Evolutionary conservation across 345 rosid species (phyloP).

Genomic region (Eucalyptus pauciflora): DNA sequence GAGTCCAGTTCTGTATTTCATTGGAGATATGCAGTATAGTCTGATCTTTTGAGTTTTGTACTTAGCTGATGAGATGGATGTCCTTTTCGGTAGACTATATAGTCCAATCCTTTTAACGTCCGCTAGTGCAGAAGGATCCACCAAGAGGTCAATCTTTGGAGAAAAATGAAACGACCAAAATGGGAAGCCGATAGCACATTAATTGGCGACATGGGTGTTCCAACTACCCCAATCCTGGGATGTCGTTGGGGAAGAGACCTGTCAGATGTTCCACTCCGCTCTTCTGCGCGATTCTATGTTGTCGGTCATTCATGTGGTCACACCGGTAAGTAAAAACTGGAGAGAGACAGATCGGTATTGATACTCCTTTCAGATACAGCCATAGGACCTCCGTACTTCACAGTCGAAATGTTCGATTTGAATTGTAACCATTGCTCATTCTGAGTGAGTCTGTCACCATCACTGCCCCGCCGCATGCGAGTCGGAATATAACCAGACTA

Average conservation of each 20-base stretch:
- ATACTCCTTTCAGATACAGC: not conserved
- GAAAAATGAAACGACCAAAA: not conserved
- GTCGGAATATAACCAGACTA: fast-evolving
- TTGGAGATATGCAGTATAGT: too few relatives aligned
- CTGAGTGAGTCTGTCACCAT: fast-evolving
- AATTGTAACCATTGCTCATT: fast-evolving
- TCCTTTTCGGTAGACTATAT: too few relatives aligned
- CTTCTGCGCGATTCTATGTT: not conserved
- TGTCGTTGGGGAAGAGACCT: not conserved
- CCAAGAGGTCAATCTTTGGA: not conserved
- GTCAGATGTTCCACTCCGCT: not conserved
- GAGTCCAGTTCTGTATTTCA: too few relatives aligned
- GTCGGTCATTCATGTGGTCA: not conserved
- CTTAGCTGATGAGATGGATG: too few relatives aligned
- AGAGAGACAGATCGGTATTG: not conserved
- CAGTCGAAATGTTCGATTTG: fast-evolving
- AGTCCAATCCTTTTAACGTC: not conserved
- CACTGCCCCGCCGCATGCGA: fast-evolving
- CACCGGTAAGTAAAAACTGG: not conserved
- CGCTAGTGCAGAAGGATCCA: not conserved
- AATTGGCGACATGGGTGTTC: not conserved
- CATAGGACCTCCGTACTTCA: fast-evolving
- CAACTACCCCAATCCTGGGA: not conserved
- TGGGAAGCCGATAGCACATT: not conserved
- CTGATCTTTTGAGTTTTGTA: too few relatives aligned